Conservation (phyloP, 768 basidiomycete genomes). For the Suillus paluster region DNA sequence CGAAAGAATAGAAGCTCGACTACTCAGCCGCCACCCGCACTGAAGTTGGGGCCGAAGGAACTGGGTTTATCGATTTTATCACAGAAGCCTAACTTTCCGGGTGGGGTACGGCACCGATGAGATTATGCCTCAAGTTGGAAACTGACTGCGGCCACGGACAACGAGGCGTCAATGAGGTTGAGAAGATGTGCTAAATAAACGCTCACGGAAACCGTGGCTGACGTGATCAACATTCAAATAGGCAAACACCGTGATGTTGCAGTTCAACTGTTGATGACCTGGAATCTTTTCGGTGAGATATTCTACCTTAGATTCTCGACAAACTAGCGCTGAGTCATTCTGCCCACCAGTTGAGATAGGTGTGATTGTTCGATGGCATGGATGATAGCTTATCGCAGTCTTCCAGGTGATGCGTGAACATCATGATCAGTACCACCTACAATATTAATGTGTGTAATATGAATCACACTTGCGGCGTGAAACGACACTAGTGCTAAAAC, state of each 20-base stretch:
- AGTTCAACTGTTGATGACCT: not conserved
- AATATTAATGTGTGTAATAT: too few species aligned
- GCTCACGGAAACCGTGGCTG: not conserved
- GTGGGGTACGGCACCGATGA: not conserved
- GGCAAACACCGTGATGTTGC: not conserved
- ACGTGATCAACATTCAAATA: not conserved
- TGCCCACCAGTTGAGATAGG: too few species aligned
- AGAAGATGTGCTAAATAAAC: not conserved
- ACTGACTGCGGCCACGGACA: not conserved
- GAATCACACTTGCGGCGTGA: too few species aligned
- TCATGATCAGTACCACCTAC: not conserved
- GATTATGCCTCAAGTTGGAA: not conserved
- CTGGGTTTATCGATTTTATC: not conserved
- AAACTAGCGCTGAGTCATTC: not conserved
- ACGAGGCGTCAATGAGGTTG: conserved; percentile 2
- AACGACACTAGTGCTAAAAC: not conserved
- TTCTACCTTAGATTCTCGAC: not conserved
- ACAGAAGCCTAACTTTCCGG: conserved; percentile 2
- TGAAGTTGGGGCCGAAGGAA: not conserved
- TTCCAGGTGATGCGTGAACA: not conserved
- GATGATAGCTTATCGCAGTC: not conserved
- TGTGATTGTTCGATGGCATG: too few species aligned
- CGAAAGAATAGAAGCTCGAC: not conserved
- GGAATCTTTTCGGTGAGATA: not conserved
- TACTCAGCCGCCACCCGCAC: not conserved